Evolutionary conservation across 2,329 filamentous ascomycete species (phyloP).

Genomic region (Colletotrichum spinosum): DNA sequence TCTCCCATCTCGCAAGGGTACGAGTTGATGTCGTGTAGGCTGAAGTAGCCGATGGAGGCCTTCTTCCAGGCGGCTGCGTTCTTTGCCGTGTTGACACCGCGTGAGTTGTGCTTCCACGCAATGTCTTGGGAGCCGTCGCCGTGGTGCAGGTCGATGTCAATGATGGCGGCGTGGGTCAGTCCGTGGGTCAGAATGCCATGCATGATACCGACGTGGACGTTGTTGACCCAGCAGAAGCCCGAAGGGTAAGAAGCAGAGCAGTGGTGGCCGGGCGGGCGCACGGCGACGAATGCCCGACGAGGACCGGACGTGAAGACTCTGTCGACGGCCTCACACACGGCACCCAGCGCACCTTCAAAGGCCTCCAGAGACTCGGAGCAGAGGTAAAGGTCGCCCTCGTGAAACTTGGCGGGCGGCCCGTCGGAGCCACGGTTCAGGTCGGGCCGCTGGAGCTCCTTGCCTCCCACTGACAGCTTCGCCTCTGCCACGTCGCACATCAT

Average conservation of each 20-base stretch:
- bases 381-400: conserved; percentile 92
- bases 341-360: conserved; percentile 90
- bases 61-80: conserved; percentile 83
- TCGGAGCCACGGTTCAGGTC: conserved; percentile 67
- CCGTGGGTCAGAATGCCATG: conserved; percentile 87
- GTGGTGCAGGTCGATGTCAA: conserved; percentile 93
- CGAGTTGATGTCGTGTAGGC: conserved; percentile 97
- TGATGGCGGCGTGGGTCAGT: conserved; percentile 91
- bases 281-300: conserved; percentile 87
- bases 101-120: conserved; percentile 88
- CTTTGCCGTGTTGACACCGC: conserved; percentile 71
- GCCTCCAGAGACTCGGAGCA: conserved; percentile 87
- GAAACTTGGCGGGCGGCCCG: conserved; percentile 68
- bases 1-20: conserved; percentile 97
- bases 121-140: conserved; percentile 97
- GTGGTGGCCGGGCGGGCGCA: conserved; percentile 94
- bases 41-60: conserved; percentile 93
- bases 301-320: conserved; percentile 77
- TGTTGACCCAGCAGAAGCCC: conserved; percentile 99
- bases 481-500: conserved; percentile 86
- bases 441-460: conserved; percentile 81
- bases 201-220: conserved; percentile 96
- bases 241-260: conserved; percentile 91
- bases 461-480: conserved; percentile 78
- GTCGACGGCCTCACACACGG: conserved; percentile 93